Percentiles rank a stretch among this genome's conserved stretches.
Evolutionary conservation across 139 green algal species (phyloP).

Genomic region (Monoraphidium neglectum): DNA sequence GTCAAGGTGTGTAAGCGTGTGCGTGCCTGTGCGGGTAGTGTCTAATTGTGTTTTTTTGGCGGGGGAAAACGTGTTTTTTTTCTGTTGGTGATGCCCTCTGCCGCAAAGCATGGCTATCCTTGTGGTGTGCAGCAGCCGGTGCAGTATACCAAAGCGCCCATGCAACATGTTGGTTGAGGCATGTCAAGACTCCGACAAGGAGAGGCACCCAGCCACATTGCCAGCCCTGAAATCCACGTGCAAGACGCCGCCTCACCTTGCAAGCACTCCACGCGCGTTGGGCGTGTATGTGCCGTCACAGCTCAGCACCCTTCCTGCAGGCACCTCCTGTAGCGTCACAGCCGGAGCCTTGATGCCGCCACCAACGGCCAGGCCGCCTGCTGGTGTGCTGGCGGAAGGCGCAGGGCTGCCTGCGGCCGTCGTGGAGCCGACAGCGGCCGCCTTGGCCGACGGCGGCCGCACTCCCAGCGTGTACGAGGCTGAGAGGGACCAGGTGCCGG

Average conservation of each 20-base stretch:
- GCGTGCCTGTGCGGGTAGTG: neutral
- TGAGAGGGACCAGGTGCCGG: constrained; percentile 38
- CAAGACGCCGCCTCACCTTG: constrained; percentile 21
- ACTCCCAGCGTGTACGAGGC: no score
- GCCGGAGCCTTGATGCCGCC: constrained; percentile 26
- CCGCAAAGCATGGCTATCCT: neutral
- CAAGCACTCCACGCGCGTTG: constrained; percentile 42
- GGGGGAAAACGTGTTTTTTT: neutral
- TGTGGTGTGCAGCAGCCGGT: neutral
- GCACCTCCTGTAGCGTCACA: constrained; percentile 2
- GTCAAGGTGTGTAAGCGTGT: neutral
- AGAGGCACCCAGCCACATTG: no score
- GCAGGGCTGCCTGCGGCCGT: no score
- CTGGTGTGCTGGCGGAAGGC: no score
- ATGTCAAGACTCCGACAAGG: no score
- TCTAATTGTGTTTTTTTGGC: neutral
- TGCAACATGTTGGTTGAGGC: no score
- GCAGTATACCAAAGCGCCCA: neutral
- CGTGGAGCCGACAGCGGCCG: no score
- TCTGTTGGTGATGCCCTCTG: neutral
- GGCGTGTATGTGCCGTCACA: constrained; percentile 42
- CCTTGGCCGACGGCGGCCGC: no score
- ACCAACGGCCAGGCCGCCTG: no score
- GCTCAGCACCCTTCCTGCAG: constrained; percentile 16
- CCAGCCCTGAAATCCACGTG: constrained; percentile 9